Base-by-base conservation (phyloP, 2,329 filamentous ascomycete genomes). In the Trichoderma atroviride region DNA sequence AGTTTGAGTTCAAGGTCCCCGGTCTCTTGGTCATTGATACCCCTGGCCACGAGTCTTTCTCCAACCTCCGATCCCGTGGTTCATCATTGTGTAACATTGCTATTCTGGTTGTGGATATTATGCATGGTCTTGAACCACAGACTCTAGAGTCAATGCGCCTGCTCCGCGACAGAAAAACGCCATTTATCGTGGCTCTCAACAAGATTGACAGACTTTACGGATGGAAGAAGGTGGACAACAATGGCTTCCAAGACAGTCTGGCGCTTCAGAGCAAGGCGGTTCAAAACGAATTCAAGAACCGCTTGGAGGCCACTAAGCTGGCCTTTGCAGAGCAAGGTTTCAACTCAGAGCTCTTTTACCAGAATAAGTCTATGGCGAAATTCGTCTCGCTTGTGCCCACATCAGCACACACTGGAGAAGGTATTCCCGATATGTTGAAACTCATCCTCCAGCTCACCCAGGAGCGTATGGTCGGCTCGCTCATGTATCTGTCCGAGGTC, bases 11-110 rank as follows among this genome's bases (percentile, higher is more conserved):
- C 88, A 99, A 97, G 84, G 93, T 99, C 27, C 96, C 96, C 56
- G 96, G 96, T 87, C 88, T 99, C 68, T 84, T 99, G 74, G 90
- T 99, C 77, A 99, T 99, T 77, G 96, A 99, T 83, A 99, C 96
- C 0, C 96, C 96, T 77, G 96, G 96, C 84, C 96, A 99, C 94
- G 96, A 99, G 89, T 99, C 96, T 77, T 99, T 99, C 89, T 97
- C 95, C 72, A 99, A 99, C 83, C 84, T 99, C 73, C 92, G 96
- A 77, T 97, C 95, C 74, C 90, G 96, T 83, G 96, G 96, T 83
- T 98, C 96, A 52, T 98, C 94, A 16, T 92, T 99, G 70, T 99
- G 96, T 83, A 99, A 99, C 85, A 99, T 99, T 83, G 96, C 96
- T 76, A 99, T 99, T 79, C 85, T 99, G 74, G 96, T 99, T 53